Evolutionary conservation across 148 eudicot species (phyloP).

Genomic region (Simmondsia chinensis): DNA sequence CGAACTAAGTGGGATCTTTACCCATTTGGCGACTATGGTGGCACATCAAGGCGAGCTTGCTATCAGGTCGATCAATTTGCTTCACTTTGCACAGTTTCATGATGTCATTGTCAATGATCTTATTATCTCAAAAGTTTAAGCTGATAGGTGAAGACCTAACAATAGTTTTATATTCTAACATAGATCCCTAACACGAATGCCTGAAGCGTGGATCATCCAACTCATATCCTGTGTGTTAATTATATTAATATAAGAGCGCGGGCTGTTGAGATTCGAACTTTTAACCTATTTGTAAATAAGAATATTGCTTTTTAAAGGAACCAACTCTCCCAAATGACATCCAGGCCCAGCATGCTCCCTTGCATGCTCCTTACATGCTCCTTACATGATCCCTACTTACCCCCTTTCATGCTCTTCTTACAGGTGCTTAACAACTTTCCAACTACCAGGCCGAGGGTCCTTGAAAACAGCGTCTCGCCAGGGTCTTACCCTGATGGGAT

Average conservation of each 20-base stretch:
- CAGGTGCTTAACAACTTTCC: too few relatives aligned
- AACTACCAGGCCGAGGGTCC: too few relatives aligned
- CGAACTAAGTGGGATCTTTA: constrained; percentile 76
- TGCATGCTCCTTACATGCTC: too few relatives aligned
- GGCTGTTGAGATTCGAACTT: too few relatives aligned
- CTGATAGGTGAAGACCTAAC: not conserved
- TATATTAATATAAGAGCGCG: not conserved
- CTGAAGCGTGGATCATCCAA: too few relatives aligned
- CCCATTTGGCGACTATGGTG: constrained; percentile 82
- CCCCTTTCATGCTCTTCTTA: too few relatives aligned
- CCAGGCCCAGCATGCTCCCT: too few relatives aligned
- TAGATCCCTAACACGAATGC: too few relatives aligned
- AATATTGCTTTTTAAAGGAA: not conserved
- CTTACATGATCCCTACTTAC: too few relatives aligned
- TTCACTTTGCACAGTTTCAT: not conserved
- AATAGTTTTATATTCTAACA: not conserved
- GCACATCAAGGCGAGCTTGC: constrained; percentile 83
- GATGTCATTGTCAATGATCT: not conserved
- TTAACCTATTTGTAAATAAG: not conserved
- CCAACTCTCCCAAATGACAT: too few relatives aligned
- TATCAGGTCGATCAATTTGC: constrained; percentile 42
- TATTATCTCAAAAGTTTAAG: not conserved
- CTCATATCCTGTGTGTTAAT: not conserved
- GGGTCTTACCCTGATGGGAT: too few relatives aligned
- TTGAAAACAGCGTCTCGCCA: too few relatives aligned